Conservation (phyloP, 768 basidiomycete species). For the Boletus coccyginus region DNA sequence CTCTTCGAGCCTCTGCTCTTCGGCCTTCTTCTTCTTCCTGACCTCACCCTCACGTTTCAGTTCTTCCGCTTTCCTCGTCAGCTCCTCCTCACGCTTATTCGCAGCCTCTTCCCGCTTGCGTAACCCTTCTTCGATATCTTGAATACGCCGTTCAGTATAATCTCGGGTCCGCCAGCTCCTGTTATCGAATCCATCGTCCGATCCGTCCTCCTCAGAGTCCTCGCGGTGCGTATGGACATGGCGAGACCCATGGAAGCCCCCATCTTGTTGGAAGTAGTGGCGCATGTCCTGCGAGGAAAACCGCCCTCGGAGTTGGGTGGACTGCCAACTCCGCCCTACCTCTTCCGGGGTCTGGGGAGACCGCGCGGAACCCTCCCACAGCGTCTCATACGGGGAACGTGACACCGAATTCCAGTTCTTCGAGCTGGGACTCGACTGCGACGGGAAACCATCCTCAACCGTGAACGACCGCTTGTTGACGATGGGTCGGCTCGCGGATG, state of each 20-base stretch:
- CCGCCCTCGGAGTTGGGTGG: constrained; percentile 24
- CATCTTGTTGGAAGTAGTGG: constrained; percentile 22
- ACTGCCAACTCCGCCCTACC: constrained; percentile 29
- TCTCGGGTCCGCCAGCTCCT: constrained; percentile 26
- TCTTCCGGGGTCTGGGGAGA: constrained; percentile 33
- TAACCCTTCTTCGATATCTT: constrained; percentile 31
- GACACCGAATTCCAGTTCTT: constrained; percentile 18
- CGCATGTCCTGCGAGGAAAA: constrained; percentile 33
- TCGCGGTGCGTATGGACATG: constrained; percentile 29
- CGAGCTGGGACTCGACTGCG: constrained; percentile 22
- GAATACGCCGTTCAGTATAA: constrained; percentile 32
- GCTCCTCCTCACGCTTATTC: constrained; percentile 31
- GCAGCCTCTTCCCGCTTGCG: constrained; percentile 35
- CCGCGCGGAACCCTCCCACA: constrained; percentile 28
- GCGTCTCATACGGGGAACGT: constrained; percentile 28
- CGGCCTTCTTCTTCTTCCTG: constrained; percentile 22
- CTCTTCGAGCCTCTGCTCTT: constrained; percentile 31
- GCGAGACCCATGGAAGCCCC: constrained; percentile 7
- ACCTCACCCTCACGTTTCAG: constrained; percentile 29
- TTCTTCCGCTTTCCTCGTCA: constrained; percentile 37
- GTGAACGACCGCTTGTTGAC: constrained; percentile 28
- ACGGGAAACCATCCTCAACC: constrained; percentile 21
- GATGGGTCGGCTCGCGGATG: constrained; percentile 34
- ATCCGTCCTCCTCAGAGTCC: constrained; percentile 29
- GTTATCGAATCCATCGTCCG: constrained; percentile 33